Evolutionary conservation across 2,329 filamentous ascomycete species (phyloP).

Genomic region (Aureobasidium sp.): DNA sequence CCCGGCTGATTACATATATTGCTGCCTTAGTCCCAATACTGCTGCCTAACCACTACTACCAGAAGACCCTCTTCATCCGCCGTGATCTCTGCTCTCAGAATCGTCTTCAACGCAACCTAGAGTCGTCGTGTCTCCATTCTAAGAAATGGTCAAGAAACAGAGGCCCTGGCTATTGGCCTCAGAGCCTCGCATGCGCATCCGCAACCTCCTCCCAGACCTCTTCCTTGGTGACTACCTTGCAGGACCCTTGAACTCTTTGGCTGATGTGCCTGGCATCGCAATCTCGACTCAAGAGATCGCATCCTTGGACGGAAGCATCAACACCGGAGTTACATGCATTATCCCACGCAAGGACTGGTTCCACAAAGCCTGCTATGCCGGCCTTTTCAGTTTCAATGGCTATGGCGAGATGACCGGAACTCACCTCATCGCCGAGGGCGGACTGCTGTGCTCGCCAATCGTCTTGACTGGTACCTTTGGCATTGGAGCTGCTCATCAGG

Average conservation of each 20-base stretch:
- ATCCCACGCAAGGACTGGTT: neutral
- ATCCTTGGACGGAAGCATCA: neutral
- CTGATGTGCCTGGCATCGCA: neutral
- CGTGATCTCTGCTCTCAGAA: neutral
- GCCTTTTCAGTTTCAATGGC: constrained; percentile 4
- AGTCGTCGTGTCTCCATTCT: neutral
- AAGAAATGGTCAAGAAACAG: neutral
- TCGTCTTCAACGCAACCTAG: no score
- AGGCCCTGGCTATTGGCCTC: neutral
- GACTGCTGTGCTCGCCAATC: neutral
- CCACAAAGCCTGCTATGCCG: constrained; percentile 4
- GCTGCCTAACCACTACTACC: neutral
- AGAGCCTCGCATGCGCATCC: constrained; percentile 1
- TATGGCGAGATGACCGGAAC: neutral
- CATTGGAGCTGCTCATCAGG: neutral
- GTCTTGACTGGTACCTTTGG: constrained; percentile 2
- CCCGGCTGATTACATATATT: neutral
- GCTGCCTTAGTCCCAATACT: neutral
- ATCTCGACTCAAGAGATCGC: neutral
- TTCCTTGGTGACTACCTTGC: neutral
- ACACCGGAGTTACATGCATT: constrained; percentile 2
- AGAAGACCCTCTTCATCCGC: no score
- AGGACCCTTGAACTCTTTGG: neutral
- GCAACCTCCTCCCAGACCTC: neutral
- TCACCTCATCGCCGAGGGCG: neutral